These are phyloP conservation scores for Vigna radiata DNA, from an alignment of 306 rosid genomes.

Conservation along the genomic window DNA sequence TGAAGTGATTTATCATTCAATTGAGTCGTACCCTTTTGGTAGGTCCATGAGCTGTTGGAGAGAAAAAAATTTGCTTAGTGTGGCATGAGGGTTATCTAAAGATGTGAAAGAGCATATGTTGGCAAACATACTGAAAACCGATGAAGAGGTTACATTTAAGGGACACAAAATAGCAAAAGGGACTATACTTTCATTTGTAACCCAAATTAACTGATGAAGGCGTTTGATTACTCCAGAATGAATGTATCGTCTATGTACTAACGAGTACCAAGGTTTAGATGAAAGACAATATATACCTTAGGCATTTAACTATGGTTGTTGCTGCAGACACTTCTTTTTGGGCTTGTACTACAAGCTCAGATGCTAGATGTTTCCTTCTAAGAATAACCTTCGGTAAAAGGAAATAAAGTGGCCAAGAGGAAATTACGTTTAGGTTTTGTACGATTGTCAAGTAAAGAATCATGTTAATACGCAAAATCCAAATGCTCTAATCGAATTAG, in stretches of 20 bases:
- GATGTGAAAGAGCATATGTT: conserved; percentile 73
- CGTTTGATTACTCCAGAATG: conserved; percentile 2
- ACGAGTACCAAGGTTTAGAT: not conserved
- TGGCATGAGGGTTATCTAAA: conserved; percentile 74
- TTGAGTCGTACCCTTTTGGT: conserved; percentile 51
- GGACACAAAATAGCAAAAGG: not conserved
- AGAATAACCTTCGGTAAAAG: too few relatives aligned
- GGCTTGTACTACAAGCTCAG: conserved; percentile 80
- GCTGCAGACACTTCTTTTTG: conserved; percentile 86
- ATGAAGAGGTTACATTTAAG: not conserved
- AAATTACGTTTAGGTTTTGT: too few relatives aligned
- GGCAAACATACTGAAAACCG: conserved; percentile 66
- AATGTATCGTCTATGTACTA: conserved; percentile 1
- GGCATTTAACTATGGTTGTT: conserved; percentile 70
- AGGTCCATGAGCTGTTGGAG: conserved; percentile 75
- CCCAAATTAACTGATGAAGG: conserved; percentile 1
- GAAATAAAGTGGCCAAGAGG: too few relatives aligned
- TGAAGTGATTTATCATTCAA: conserved; percentile 58
- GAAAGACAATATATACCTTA: conserved; percentile 58
- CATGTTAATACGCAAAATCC: too few relatives aligned
- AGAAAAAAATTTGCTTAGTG: conserved; percentile 72
- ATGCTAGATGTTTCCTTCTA: conserved; percentile 50
- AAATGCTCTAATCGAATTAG: too few relatives aligned
- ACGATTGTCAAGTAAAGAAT: too few relatives aligned
- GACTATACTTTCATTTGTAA: not conserved